A percentile compares a stretch with the other conserved stretches of the same genome.
Evolutionary conservation across 345 rosid genomes (phyloP).

Genomic region (Hibiscus syriacus): DNA sequence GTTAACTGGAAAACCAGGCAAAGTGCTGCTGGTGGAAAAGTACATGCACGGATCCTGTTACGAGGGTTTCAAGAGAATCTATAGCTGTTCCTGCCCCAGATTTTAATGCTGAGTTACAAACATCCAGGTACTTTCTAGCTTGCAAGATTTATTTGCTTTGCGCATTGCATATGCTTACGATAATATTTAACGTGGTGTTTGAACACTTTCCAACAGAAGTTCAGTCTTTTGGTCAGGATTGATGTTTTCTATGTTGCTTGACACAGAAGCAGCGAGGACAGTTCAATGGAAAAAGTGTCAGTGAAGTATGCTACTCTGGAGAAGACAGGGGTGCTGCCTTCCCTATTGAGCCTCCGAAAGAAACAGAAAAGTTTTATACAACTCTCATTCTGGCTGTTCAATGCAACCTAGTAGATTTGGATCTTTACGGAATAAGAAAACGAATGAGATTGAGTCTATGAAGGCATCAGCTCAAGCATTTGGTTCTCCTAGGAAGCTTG

Average conservation of each 20-base stretch:
- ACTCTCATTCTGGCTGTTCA: too few relatives aligned
- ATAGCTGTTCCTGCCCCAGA: not conserved
- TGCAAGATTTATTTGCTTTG: not conserved
- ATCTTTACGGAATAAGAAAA: constrained; percentile 22
- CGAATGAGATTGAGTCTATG: constrained; percentile 25
- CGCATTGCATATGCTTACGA: not conserved
- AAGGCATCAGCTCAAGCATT: constrained; percentile 15
- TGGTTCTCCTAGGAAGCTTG: constrained; percentile 28
- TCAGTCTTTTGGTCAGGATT: not conserved
- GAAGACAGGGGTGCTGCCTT: constrained; percentile 46
- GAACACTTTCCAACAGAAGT: not conserved
- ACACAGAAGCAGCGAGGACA: constrained; percentile 47
- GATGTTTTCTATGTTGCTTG: not conserved
- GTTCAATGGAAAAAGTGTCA: constrained; percentile 27
- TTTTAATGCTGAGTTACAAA: not conserved
- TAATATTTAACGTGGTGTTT: not conserved
- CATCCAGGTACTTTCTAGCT: constrained; percentile 26
- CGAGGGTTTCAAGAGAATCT: constrained; percentile 34
- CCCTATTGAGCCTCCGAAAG: constrained; percentile 35
- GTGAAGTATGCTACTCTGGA: constrained; percentile 33
- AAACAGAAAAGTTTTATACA: too few relatives aligned
- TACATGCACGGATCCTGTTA: constrained; percentile 21
- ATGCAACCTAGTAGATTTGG: constrained; percentile 15
- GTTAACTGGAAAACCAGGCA: constrained; percentile 5
- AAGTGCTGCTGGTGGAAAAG: constrained; percentile 34